Evolutionary conservation across 169 alveolate genomes (phyloP), one percentile per base, ranked within the genome.

Genomic region (Plasmodium reichenowi): DNA sequence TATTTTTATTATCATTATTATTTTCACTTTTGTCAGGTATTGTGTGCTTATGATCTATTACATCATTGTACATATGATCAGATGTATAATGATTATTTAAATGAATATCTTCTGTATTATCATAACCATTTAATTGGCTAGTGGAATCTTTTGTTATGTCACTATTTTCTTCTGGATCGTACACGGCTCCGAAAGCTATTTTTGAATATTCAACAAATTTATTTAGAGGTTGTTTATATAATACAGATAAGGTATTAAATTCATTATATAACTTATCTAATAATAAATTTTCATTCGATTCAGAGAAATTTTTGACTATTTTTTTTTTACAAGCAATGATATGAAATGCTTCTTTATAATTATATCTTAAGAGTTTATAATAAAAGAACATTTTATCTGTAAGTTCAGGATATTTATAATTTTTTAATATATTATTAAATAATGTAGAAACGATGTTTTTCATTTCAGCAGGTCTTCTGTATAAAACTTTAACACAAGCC

Each of bases 401-500:
- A 71, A 88, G 68, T 73, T 88, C 83, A 22, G 91, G 89, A 59
- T 73, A 71, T 64, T 67, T 47, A 64, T 76, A 38, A 72, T 71
- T 67, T 38, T 71, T 95, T 63, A 97, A 73, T 17, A 96, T 94
- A 66, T 88, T 80, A 43, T 95, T 89, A 88, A 96, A 96, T 71
- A 97, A 91, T 54, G 93, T 58, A 47, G 96, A 94, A 3, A 98
- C 92, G 13, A 95, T 96, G 20, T 75, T 85, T 64, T 95, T 92
- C 97, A 97, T 96, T 93, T 98, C 99, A n/a, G 99, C 98, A n/a
- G 99, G 98, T 78, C 99, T 94, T 88, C 94, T 96, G 83, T 96
- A 95, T 94, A 97, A 95, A 48, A 97, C 93, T 89, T 96, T 97
- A 59, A 96, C 87, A 52, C 96, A 92, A 17, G 98, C 97, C 26